Percentiles rank a stretch among this genome's conserved stretches.
Evolutionary conservation across 129 eudicot genomes (phyloP).

Genomic region (Deinandra increscens): DNA sequence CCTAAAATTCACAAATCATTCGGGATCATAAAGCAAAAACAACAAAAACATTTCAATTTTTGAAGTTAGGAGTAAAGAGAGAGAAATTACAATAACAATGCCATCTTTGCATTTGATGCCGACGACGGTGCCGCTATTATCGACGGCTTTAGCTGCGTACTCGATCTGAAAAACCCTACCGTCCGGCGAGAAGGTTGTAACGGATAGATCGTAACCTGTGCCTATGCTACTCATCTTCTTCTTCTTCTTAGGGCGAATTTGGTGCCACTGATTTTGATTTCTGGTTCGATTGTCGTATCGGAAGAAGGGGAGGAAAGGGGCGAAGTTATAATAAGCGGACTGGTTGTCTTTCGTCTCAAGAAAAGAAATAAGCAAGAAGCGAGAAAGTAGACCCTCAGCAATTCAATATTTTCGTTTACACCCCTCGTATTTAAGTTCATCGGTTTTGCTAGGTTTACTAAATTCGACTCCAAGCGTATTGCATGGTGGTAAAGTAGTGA

Average conservation of each 20-base stretch:
- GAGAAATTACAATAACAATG: slow-evolving; percentile 59
- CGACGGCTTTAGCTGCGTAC: slow-evolving; percentile 96
- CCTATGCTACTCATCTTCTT: slow-evolving; percentile 88
- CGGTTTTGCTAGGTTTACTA: no score
- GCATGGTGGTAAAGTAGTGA: no score
- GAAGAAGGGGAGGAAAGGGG: slow-evolving; percentile 14
- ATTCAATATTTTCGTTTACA: not conserved
- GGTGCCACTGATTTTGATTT: slow-evolving; percentile 16
- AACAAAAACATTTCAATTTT: not conserved
- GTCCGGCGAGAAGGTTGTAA: slow-evolving; percentile 98
- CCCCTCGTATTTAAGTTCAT: not conserved
- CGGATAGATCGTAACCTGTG: slow-evolving; percentile 94
- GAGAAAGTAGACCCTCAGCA: slow-evolving; percentile 26
- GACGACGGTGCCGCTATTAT: slow-evolving; percentile 93
- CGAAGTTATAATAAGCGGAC: slow-evolving; percentile 20
- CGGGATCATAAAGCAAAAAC: not conserved
- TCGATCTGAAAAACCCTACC: slow-evolving; percentile 99
- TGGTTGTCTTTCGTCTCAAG: slow-evolving; percentile 41
- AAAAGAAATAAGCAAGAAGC: slow-evolving; percentile 20
- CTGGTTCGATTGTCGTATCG: slow-evolving; percentile 13
- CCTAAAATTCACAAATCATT: slow-evolving; percentile 40
- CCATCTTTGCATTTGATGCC: slow-evolving; percentile 98
- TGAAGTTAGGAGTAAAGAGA: slow-evolving; percentile 2
- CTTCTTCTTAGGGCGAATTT: slow-evolving; percentile 20
- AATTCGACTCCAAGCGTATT: no score